Evolutionary conservation across 148 eudicot species (phyloP).

Genomic region (Agrostemma githago): DNA sequence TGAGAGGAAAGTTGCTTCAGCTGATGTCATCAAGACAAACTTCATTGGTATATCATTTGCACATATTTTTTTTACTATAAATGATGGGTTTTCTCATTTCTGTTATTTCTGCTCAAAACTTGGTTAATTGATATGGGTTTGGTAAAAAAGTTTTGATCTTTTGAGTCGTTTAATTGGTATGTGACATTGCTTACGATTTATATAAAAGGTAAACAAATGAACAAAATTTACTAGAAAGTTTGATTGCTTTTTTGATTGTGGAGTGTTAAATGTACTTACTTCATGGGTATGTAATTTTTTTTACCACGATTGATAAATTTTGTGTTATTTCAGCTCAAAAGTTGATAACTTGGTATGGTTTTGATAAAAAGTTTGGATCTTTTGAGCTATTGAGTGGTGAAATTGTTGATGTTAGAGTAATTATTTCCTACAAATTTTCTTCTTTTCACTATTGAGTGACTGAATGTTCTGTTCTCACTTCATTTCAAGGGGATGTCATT

Average conservation of each 20-base stretch:
- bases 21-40: constrained; percentile 53
- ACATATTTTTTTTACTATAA: neutral
- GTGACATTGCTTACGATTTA: neutral
- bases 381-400: neutral
- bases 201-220: too few species aligned
- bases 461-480: too few species aligned
- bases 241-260: too few species aligned
- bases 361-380: neutral
- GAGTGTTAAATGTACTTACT: too few species aligned
- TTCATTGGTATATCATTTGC: constrained; percentile 42
- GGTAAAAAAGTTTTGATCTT: neutral
- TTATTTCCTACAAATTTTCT: too few species aligned
- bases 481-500: neutral
- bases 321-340: neutral
- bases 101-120: neutral
- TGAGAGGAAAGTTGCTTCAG: constrained; percentile 55
- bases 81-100: neutral
- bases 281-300: too few species aligned
- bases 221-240: too few species aligned
- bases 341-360: neutral
- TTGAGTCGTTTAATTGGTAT: neutral
- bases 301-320: neutral
- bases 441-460: neutral
- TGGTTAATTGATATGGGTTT: neutral
- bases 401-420: too few species aligned